Conservation (phyloP, 768 basidiomycete genomes). For the Agaricus blazei region DNA sequence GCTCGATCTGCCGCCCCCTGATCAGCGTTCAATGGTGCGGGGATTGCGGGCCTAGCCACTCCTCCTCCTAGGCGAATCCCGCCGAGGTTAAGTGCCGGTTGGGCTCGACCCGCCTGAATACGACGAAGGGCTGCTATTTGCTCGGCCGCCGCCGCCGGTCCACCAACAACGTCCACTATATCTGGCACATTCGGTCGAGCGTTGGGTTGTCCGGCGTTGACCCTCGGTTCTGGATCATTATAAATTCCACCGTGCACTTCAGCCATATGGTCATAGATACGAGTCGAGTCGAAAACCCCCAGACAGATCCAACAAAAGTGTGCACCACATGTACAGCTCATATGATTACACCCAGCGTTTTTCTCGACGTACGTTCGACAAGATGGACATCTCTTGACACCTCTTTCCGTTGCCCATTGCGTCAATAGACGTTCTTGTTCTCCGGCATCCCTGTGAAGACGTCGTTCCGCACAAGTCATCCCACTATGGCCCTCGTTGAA, state of each 20-base stretch:
- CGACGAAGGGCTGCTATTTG: slow-evolving; percentile 7
- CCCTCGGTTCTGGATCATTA: background rate
- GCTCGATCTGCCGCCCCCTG: too few relatives aligned
- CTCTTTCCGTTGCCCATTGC: slow-evolving; percentile 30
- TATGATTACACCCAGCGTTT: slow-evolving; percentile 51
- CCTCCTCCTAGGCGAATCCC: too few relatives aligned
- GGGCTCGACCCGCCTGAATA: background rate
- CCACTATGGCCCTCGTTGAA: slow-evolving; percentile 46
- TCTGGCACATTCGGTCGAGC: background rate
- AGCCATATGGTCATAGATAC: slow-evolving; percentile 12
- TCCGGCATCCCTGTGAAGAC: slow-evolving; percentile 25
- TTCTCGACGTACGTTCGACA: slow-evolving; percentile 45
- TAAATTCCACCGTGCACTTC: slow-evolving; percentile 9
- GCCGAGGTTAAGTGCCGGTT: background rate
- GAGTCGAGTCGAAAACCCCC: slow-evolving; percentile 6
- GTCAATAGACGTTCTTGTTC: slow-evolving; percentile 38
- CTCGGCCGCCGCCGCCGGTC: slow-evolving; percentile 1
- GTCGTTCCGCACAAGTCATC: slow-evolving; percentile 40
- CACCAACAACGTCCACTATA: slow-evolving; percentile 7
- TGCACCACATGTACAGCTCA: slow-evolving; percentile 43
- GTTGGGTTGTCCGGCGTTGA: background rate
- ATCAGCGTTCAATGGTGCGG: too few relatives aligned
- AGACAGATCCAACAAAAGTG: slow-evolving; percentile 26
- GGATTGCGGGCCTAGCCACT: too few relatives aligned
- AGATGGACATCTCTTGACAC: slow-evolving; percentile 42